Evolutionary conservation across 2,329 filamentous ascomycete genomes (phyloP), one percentile per base, ranked within the genome.

Genomic region (Ceratocystis papillata): DNA sequence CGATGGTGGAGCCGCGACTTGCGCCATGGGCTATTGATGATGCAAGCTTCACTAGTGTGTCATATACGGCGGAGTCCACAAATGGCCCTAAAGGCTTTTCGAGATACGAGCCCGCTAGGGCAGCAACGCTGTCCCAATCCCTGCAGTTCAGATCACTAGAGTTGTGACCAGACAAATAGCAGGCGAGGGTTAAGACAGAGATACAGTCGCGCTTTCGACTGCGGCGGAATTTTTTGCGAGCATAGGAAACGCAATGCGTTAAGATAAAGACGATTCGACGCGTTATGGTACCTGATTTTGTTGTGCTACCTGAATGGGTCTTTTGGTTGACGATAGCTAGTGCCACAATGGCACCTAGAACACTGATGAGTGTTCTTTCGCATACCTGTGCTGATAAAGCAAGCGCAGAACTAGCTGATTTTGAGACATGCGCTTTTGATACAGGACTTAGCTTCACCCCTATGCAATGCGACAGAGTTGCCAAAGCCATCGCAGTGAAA

Each of bases 1-100:
- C 72, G 59, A 77, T 72, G 33, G 74, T 72, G 20, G 76, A 74
- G 25, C 75, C 74, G 67, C 78, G 77, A 17, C 78, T 76, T 69
- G 79, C 81, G 69, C 75, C 79, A 41, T 79, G 77, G 1, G 80
- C 78, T 10, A 82, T 72, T 5, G 76, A 77, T 66, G 77, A 78
- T 37, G 79, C 70, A 46, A 83, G 74, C 1, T 73, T 70, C 4
- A 77, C 71, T 0, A 76, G 71, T 8, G 71, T 71, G 65, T 75
- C 72, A 69, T 76, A 74, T 33, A 66, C 53, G 2, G 22, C n/a
- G 6, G 62, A 15, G 17, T 63, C 57, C 1, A 60, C 50, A 22
- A 30, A 25, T 22, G 41, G 15, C 12, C 65, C 59, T 17, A 65
- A 25, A 3, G 30, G n/a, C 15, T 60, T 41, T 41, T 45, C 25